Conservation (phyloP, 1,284 basidiomycete genomes). For the Austropuccinia psidii region DNA sequence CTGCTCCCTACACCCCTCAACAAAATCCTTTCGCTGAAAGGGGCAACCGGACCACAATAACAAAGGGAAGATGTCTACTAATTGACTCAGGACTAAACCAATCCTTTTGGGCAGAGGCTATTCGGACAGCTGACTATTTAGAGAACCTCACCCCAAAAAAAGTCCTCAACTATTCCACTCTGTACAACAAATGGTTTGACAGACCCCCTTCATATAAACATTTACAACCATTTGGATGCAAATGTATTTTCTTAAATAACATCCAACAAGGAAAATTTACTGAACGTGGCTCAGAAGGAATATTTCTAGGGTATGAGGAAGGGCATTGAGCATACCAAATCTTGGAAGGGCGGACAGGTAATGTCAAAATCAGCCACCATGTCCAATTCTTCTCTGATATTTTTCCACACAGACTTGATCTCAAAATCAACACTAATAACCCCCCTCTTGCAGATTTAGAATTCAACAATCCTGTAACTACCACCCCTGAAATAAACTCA, state of each 20-base stretch:
- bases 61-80: neutral
- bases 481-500: too few relatives aligned
- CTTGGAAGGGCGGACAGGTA: too few relatives aligned
- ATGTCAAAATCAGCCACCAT: too few relatives aligned
- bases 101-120: neutral
- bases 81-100: neutral
- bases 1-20: neutral
- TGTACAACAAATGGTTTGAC: neutral
- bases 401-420: too few relatives aligned
- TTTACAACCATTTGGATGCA: neutral
- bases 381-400: too few relatives aligned
- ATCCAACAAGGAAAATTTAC: too few relatives aligned
- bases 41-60: neutral
- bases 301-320: too few relatives aligned
- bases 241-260: neutral
- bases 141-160: neutral
- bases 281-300: too few relatives aligned
- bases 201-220: neutral
- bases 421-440: too few relatives aligned
- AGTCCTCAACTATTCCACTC: neutral
- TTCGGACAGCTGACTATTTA: neutral
- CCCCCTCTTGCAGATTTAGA: too few relatives aligned
- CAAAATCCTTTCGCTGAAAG: constrained; percentile 17
- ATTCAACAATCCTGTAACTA: too few relatives aligned
- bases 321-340: too few relatives aligned